Evolutionary conservation across 2,329 filamentous ascomycete species (phyloP), one percentile per base, ranked within the genome.

Genomic region (Dothideomycetes sp.): DNA sequence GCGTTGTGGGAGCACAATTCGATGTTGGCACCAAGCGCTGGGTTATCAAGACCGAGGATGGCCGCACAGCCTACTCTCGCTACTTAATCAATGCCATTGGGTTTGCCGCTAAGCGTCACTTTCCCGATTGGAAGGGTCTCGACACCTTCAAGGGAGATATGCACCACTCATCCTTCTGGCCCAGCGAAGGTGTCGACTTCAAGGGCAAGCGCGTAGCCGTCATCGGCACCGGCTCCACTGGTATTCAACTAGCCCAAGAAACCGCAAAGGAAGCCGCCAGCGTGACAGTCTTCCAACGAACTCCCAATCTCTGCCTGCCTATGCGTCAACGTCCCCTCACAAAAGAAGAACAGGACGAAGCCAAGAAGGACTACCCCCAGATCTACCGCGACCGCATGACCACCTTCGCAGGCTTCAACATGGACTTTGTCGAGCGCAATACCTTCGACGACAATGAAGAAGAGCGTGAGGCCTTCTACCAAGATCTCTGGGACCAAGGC

Each of bases 261-360:
- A 45, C 52, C 3, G 51, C 51, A 27, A 52, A 52, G 31, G 45
- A 54, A 19, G 55, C 54, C 15, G 46, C 44, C 2, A 60, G 59
- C 2, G 53, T 83, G 3, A 67, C 62, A 1, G 72, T 82, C 18
- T 81, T 82, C 54, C 73, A 82, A 47, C 69, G 79, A 9, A 81
- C 77, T 1, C 79, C 79, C 0, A 81, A 81, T 41, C 62, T 80
- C 4, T 73, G 73, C 1, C 50, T 82, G 2, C 76, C 77, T 0
- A 79, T 82, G 73, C 63, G 67, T 4, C 67, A 70, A 41, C 58
- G 63, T 4, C 31, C 58, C 1, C 58, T 78, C 22, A 69, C 65
- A 0, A 55, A 53, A 2, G 63, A 68, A 36, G 70, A 77, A 44
- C 72, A 80, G 48, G 57, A 70, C 14, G 49, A 54, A 3, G 53